Evolutionary conservation across 805 yeast species (phyloP).

Genomic region (Torulaspora quercuum): DNA sequence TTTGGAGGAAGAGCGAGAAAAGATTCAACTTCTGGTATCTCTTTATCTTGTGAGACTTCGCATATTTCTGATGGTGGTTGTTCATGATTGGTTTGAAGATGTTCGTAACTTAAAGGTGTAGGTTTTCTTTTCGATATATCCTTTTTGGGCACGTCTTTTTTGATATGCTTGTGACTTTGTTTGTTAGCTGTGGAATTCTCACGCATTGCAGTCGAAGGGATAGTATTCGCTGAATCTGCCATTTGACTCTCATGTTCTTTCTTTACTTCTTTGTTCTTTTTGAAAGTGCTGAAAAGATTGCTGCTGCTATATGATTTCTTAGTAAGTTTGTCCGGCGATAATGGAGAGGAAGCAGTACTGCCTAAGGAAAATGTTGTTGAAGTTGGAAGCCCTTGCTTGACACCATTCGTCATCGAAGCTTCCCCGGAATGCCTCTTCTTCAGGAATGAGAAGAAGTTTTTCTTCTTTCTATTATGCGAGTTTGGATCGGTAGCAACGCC

Average conservation of each 20-base stretch:
- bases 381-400: constrained; percentile 14
- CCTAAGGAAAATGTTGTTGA: constrained; percentile 19
- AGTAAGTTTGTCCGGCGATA: constrained; percentile 23
- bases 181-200: neutral
- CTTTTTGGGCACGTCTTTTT: constrained; percentile 9
- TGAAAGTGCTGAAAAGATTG: constrained; percentile 30
- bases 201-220: neutral
- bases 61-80: too few species aligned
- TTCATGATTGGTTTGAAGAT: neutral
- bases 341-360: constrained; percentile 7
- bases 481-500: constrained; percentile 10
- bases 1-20: constrained; percentile 16
- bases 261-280: constrained; percentile 19
- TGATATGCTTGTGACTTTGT: neutral
- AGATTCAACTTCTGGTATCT: too few species aligned
- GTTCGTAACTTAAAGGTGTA: constrained; percentile 31
- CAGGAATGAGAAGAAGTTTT: constrained; percentile 32
- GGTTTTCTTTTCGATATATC: constrained; percentile 25
- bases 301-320: constrained; percentile 32
- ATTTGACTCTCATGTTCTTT: neutral
- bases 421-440: constrained; percentile 24
- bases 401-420: neutral
- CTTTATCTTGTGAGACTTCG: too few species aligned
- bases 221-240: neutral
- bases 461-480: constrained; percentile 19